phyloP scores from a whole-genome alignment of 163 green algal genomes.

The Chlorella variabilis region DNA sequence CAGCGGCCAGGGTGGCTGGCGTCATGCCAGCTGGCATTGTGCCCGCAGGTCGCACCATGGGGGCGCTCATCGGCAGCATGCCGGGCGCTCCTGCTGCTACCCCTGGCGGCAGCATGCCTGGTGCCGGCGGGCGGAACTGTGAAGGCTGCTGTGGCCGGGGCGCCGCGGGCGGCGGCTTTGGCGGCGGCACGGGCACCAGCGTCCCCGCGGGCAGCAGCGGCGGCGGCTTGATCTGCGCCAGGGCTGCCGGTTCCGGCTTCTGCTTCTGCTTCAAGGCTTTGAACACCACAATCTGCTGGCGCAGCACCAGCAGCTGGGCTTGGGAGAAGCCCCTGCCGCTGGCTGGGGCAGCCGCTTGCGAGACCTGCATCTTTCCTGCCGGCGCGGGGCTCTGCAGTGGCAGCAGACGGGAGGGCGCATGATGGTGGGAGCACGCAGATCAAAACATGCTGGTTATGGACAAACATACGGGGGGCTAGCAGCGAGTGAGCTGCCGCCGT shows the following conservation, averaged over 20 bases:
- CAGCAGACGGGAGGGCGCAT: not conserved
- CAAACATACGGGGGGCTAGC: too few relatives aligned
- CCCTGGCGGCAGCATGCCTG: not conserved
- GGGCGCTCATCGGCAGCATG: not conserved
- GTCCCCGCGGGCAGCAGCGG: conserved; percentile 19
- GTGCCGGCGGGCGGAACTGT: not conserved
- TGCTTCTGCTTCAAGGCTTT: conserved; percentile 14
- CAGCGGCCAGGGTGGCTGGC: not conserved
- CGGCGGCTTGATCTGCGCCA: not conserved
- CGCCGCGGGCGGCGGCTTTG: not conserved
- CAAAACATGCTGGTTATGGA: not conserved
- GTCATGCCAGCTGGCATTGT: not conserved
- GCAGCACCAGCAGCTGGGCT: conserved; percentile 70
- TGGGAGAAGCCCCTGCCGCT: conserved; percentile 61
- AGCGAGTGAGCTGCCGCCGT: not conserved
- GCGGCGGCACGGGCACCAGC: not conserved
- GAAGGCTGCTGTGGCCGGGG: not conserved
- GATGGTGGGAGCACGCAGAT: not conserved
- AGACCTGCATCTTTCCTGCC: not conserved
- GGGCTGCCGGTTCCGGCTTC: not conserved
- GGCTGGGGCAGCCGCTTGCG: conserved; percentile 1
- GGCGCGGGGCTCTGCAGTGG: not conserved
- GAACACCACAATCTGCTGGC: conserved; percentile 81
- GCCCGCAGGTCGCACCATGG: too few relatives aligned
- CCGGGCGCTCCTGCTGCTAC: conserved; percentile 14